Evolutionary conservation across 768 basidiomycete species (phyloP).

Genomic region (Mycena belliarum): DNA sequence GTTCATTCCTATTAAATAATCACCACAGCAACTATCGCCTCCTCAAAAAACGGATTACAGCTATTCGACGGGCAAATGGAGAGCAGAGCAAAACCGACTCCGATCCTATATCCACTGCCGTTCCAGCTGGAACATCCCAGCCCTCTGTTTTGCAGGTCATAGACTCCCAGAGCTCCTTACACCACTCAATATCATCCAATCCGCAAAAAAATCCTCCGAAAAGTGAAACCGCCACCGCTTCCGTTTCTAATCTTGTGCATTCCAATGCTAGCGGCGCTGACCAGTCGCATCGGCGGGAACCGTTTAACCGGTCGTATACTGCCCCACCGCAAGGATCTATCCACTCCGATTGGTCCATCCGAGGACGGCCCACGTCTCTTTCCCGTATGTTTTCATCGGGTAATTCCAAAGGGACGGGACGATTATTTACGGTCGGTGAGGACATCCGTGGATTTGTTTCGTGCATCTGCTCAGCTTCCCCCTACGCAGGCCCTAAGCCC

Average conservation of each 20-base stretch:
- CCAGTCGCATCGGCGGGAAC: background rate
- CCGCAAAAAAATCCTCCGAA: background rate
- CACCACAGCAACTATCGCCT: constrained; percentile 64
- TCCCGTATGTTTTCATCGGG: constrained; percentile 14
- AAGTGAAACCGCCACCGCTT: background rate
- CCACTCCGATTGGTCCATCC: background rate
- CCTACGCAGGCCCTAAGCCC: constrained; percentile 14
- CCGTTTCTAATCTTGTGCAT: background rate
- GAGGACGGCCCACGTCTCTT: constrained; percentile 12
- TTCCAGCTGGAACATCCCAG: constrained; percentile 13
- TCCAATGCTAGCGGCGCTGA: background rate
- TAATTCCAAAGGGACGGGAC: background rate
- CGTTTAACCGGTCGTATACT: constrained; percentile 1
- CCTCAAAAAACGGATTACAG: constrained; percentile 66
- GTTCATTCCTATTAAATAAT: background rate
- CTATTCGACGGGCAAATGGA: constrained; percentile 43
- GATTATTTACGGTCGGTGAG: constrained; percentile 11
- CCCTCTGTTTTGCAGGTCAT: constrained; percentile 15
- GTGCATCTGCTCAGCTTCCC: background rate
- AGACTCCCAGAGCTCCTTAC: background rate
- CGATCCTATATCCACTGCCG: constrained; percentile 19
- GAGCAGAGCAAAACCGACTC: constrained; percentile 29
- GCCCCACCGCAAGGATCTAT: background rate
- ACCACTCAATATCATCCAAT: constrained; percentile 5
- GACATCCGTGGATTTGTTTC: background rate